Conservation (phyloP, 2,329 filamentous ascomycete genomes). For the Penicillium nordicum region DNA sequence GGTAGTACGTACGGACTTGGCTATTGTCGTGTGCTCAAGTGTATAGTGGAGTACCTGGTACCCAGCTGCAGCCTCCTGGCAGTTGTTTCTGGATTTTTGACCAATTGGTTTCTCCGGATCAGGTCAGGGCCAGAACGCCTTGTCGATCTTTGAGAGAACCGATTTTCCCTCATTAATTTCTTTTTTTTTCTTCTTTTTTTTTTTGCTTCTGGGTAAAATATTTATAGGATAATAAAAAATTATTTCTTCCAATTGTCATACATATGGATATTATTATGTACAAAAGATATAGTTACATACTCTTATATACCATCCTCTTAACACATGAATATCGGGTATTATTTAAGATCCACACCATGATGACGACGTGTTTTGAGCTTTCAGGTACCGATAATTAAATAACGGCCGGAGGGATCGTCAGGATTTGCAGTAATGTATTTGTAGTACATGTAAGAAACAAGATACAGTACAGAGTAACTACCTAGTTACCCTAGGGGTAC, state of each 20-base stretch:
- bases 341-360: constrained; percentile 4
- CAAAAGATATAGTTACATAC: not conserved
- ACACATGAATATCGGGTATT: not conserved
- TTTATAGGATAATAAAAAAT: not conserved
- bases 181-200: not conserved
- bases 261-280: not conserved
- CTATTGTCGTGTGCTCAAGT: constrained; percentile 1
- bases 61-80: constrained; percentile 1
- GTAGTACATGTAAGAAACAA: not conserved
- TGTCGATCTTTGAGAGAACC: constrained; percentile 10
- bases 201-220: not conserved
- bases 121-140: constrained; percentile 16
- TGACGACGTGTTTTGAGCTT: constrained; percentile 5
- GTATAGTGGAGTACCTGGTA: constrained; percentile 8
- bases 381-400: not conserved
- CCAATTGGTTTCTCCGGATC: constrained; percentile 18
- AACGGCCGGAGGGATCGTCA: not conserved
- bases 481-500: not conserved
- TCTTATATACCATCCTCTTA: not conserved
- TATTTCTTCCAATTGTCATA: not conserved
- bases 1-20: constrained; percentile 3
- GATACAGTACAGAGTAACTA: not conserved
- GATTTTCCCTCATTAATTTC: not conserved
- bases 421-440: not conserved
- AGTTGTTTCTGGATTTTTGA: not conserved